Conservation (phyloP, 208 protist genomes). For the Wallacemonas sp. region DNA sequence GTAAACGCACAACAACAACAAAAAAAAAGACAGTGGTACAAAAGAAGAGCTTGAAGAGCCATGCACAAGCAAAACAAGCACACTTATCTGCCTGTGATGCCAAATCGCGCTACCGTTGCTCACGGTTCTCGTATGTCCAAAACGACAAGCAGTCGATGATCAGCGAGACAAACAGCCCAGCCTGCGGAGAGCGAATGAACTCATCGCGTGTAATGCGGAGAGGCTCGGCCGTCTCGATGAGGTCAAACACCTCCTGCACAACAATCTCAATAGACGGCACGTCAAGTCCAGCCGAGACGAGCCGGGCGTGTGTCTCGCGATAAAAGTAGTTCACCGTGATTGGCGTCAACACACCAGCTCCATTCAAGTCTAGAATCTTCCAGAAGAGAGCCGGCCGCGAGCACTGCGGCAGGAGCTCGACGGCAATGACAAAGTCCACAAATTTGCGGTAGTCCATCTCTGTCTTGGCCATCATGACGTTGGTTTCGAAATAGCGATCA, state of each 20-base stretch:
- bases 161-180: constrained; percentile 81
- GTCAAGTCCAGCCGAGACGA: constrained; percentile 62
- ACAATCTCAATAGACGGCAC: constrained; percentile 74
- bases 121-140: constrained; percentile 89
- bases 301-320: constrained; percentile 83
- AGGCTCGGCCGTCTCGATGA: constrained; percentile 81
- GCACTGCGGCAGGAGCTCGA: constrained; percentile 82
- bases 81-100: neutral
- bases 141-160: constrained; percentile 91
- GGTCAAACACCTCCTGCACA: constrained; percentile 90
- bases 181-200: constrained; percentile 74
- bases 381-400: constrained; percentile 84
- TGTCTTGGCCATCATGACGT: constrained; percentile 76
- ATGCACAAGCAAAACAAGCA: constrained; percentile 6
- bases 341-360: constrained; percentile 61
- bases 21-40: neutral
- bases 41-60: constrained; percentile 1
- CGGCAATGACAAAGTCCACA: constrained; percentile 92
- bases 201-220: constrained; percentile 86
- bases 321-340: constrained; percentile 88
- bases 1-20: neutral
- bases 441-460: constrained; percentile 94
- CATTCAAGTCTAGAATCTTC: constrained; percentile 87
- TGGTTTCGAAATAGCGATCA: constrained; percentile 90
- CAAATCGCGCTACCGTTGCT: constrained; percentile 31